phyloP scores from a whole-genome alignment of 2,329 filamentous ascomycete species.

The Fusarium nurragi region DNA sequence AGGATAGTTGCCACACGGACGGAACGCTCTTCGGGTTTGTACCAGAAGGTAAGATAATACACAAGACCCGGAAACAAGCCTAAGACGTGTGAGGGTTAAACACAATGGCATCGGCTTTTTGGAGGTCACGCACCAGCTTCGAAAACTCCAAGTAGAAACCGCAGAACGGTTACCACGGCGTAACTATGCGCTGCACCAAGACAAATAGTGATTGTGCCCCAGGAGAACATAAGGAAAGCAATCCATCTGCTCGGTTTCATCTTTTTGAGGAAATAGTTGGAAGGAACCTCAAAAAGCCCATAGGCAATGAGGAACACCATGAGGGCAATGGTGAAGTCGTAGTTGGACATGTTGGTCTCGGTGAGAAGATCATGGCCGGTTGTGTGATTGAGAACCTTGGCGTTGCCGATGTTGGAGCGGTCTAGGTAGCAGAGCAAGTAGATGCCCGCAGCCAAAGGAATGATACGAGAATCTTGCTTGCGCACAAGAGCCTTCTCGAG shows the following conservation, averaged over 20 bases:
- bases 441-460: slow-evolving; percentile 36
- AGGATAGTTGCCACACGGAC: slow-evolving; percentile 73
- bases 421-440: slow-evolving; percentile 59
- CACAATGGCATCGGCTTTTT: accelerated
- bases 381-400: slow-evolving; percentile 50
- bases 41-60: slow-evolving; percentile 71
- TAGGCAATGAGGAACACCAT: slow-evolving; percentile 61
- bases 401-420: slow-evolving; percentile 60
- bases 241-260: slow-evolving; percentile 61
- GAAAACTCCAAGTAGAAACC: slow-evolving; percentile 46
- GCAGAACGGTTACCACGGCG: slow-evolving; percentile 41
- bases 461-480: slow-evolving; percentile 37
- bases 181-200: slow-evolving; percentile 54
- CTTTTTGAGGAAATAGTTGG: slow-evolving; percentile 57
- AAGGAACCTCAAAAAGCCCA: slow-evolving; percentile 59
- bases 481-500: slow-evolving; percentile 21
- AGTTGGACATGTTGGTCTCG: slow-evolving; percentile 57
- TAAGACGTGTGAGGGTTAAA: slow-evolving; percentile 52
- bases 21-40: slow-evolving; percentile 73
- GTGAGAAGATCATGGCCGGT: slow-evolving; percentile 45
- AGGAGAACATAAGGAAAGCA: slow-evolving; percentile 42
- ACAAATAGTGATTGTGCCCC: slow-evolving; percentile 54
- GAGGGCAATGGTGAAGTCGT: slow-evolving; percentile 67
- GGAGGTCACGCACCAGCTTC: slow-evolving; percentile 40
- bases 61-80: slow-evolving; percentile 39